Evolutionary conservation across 306 rosid genomes (phyloP).

Genomic region (Sesbania bispinosa): DNA sequence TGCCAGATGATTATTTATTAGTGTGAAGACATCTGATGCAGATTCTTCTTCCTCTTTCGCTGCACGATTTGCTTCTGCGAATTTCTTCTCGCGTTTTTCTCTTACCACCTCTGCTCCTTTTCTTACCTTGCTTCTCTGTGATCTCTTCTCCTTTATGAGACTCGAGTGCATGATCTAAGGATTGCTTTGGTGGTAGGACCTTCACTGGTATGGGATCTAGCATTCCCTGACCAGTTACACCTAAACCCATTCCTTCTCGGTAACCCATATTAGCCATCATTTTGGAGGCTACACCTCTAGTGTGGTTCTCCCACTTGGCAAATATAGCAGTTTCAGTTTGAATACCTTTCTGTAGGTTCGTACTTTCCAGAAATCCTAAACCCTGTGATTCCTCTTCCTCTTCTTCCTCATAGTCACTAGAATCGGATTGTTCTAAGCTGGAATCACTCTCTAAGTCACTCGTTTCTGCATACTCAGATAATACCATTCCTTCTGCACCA

Average conservation of each 20-base stretch:
- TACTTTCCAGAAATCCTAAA: conserved; percentile 76
- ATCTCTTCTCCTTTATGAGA: conserved; percentile 44
- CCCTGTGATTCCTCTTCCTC: conserved; percentile 58
- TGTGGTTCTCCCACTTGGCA: conserved; percentile 98
- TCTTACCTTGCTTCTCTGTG: conserved; percentile 46
- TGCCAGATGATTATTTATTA: conserved; percentile 81
- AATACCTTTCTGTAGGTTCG: conserved; percentile 63
- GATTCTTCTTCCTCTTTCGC: conserved; percentile 64
- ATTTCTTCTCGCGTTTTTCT: conserved; percentile 86
- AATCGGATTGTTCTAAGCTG: conserved; percentile 56
- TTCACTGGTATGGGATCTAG: conserved; percentile 67
- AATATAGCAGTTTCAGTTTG: conserved; percentile 80
- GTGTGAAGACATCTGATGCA: conserved; percentile 62
- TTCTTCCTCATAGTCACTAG: conserved; percentile 68
- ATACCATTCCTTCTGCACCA: conserved; percentile 54
- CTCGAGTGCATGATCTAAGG: conserved; percentile 78
- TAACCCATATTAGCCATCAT: conserved; percentile 99
- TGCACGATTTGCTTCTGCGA: conserved; percentile 55
- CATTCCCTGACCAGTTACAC: conserved; percentile 88
- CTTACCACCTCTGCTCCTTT: conserved; percentile 88
- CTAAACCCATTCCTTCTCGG: conserved; percentile 87
- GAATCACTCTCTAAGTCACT: conserved; percentile 58
- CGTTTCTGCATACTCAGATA: conserved; percentile 65
- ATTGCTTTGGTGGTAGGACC: conserved; percentile 84
- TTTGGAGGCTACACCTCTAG: conserved; percentile 91